Percentiles rank a stretch among this genome's conserved stretches.
Evolutionary conservation across 495 filamentous ascomycete species (phyloP).

Genomic region (Hypoxylon rickii): DNA sequence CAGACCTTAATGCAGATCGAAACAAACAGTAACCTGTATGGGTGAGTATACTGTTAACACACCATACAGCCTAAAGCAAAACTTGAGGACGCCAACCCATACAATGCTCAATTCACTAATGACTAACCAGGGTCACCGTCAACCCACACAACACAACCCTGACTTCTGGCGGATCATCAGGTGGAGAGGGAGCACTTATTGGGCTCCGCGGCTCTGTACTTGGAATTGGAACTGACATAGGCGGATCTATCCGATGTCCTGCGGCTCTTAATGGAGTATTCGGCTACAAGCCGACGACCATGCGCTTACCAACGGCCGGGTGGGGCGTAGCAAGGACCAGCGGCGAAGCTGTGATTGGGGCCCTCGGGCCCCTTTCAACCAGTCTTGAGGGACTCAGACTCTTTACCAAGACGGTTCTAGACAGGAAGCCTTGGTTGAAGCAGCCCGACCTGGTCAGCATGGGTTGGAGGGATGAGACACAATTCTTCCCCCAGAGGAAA

Average conservation of each 20-base stretch:
- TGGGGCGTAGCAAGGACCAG: slow-evolving; percentile 54
- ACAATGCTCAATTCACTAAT: slow-evolving; percentile 22
- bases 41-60: slow-evolving; percentile 37
- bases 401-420: slow-evolving; percentile 64
- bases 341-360: slow-evolving; percentile 62
- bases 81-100: no score
- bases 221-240: slow-evolving; percentile 73
- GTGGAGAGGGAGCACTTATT: slow-evolving; percentile 70
- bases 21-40: slow-evolving; percentile 61
- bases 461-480: slow-evolving; percentile 57
- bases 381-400: slow-evolving; percentile 66
- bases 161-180: slow-evolving; percentile 66
- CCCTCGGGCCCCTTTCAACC: slow-evolving; percentile 66
- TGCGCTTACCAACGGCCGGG: slow-evolving; percentile 60
- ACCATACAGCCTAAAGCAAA: no score
- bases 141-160: slow-evolving; percentile 62
- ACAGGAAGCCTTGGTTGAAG: slow-evolving; percentile 63
- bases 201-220: slow-evolving; percentile 61
- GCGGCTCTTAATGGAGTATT: slow-evolving; percentile 68
- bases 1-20: slow-evolving; percentile 67
- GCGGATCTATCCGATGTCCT: slow-evolving; percentile 68
- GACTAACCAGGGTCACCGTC: slow-evolving; percentile 52
- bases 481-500: slow-evolving; percentile 41
- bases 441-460: slow-evolving; percentile 64
- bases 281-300: slow-evolving; percentile 65